Conservation (phyloP, 2,329 filamentous ascomycete species). For the Camptophora hylomeconis region DNA sequence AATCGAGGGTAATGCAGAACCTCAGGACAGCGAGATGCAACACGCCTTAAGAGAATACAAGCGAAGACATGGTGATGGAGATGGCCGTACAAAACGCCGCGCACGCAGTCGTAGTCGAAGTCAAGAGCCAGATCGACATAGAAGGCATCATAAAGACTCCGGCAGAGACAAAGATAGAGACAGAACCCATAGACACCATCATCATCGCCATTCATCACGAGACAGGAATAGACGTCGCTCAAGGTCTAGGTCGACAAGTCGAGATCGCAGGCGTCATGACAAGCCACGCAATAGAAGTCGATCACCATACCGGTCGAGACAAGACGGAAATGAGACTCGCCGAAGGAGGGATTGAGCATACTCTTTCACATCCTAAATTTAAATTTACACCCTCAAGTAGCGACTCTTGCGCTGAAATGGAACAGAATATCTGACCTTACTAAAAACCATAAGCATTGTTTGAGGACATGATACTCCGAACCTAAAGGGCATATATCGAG, state of each 20-base stretch:
- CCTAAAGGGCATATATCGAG: too few relatives aligned
- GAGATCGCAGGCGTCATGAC: slow-evolving; percentile 5
- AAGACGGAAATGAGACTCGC: too few relatives aligned
- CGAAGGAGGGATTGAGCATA: too few relatives aligned
- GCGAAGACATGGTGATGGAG: slow-evolving; percentile 23
- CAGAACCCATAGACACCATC: slow-evolving; percentile 20
- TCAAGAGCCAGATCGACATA: slow-evolving; percentile 19
- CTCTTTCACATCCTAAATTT: too few relatives aligned
- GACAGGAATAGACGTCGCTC: slow-evolving; percentile 7
- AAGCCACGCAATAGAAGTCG: slow-evolving; percentile 2
- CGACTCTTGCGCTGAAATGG: too few relatives aligned
- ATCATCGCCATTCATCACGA: slow-evolving; percentile 14
- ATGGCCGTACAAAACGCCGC: slow-evolving; percentile 11
- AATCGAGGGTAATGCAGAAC: slow-evolving; percentile 18
- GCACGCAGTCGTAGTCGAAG: slow-evolving; percentile 19
- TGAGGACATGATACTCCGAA: too few relatives aligned
- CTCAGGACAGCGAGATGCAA: slow-evolving; percentile 15
- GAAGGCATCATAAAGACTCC: slow-evolving; percentile 21
- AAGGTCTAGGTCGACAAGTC: slow-evolving; percentile 6
- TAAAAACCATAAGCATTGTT: too few relatives aligned
- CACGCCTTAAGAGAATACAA: slow-evolving; percentile 20
- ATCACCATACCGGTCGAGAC: too few relatives aligned
- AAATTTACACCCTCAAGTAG: too few relatives aligned
- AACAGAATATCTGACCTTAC: too few relatives aligned
- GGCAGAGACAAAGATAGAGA: slow-evolving; percentile 21